Base-by-base conservation (phyloP, 495 filamentous ascomycete genomes). In the Chaetomium tenue region DNA sequence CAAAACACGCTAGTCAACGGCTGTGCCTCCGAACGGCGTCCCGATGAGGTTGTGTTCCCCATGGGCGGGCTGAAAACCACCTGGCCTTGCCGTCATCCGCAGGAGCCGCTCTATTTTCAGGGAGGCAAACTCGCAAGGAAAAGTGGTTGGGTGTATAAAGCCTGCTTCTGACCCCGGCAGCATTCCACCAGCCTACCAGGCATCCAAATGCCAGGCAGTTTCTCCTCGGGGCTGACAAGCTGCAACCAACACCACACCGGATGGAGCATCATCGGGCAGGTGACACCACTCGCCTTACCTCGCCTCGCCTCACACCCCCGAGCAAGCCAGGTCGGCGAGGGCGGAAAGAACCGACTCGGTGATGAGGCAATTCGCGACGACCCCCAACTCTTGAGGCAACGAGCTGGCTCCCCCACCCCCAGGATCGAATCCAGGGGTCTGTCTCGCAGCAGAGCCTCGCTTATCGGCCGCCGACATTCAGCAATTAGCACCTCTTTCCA, bases 181-280 rank as follows among this genome's bases (percentile, higher is more conserved):
- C 44, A 22, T 47, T 54, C 15, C 26, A 54, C 51, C 51, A n/a
- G 25, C 51, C 23, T 54, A 37, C 33, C 33, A 37, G 33, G 33
- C 33, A 37, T 8, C 33, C 33, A 37, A 37, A 12, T 37, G 33
- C 33, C 33, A 37, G 33, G 33, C 1, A 28, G 51, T 33, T 33
- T 54, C 51, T 54, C 51, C 25, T 54, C 51, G 51, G 25, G 25
- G 51, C 3, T 26, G 25, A 54, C 51, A 54, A 28, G 22, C 33
- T 37, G 15, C 40, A 1, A 44, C 13, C 40, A 44, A 44, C 51
- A 54, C 51, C 25, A 23, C 25, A 13, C 51, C 51, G 26, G 51
- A 33, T 23, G 12, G 51, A 37, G 26, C 51, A 54, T 54, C 15
- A 44, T 44, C 40, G 16, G 40, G 40, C 40, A 44, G 40, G 40